Evolutionary conservation across 176 grass and related monocot species (phyloP).

Genomic region (Triticum timopheevii): DNA sequence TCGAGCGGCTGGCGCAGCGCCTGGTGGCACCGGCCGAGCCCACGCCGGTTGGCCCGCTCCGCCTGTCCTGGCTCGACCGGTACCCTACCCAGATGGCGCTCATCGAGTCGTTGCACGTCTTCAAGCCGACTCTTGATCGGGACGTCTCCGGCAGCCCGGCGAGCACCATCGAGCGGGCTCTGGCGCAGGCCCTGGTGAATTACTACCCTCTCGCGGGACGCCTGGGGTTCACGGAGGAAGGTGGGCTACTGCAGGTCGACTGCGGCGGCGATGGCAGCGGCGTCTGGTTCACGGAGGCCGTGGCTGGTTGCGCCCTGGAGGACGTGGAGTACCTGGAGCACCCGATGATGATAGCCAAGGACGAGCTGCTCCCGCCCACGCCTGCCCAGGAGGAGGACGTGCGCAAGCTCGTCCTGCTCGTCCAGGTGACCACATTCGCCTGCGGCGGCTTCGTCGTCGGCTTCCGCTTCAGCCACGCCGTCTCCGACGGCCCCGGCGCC

Average conservation of each 20-base stretch:
- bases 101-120: constrained; percentile 87
- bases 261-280: constrained; percentile 51
- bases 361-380: constrained; percentile 65
- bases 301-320: constrained; percentile 33
- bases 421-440: constrained; percentile 84
- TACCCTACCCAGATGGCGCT: constrained; percentile 90
- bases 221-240: constrained; percentile 40
- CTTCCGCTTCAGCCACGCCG: constrained; percentile 83
- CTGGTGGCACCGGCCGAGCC: constrained; percentile 54
- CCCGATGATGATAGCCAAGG: constrained; percentile 81
- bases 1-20: constrained; percentile 42
- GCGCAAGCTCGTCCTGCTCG: constrained; percentile 57
- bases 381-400: constrained; percentile 32
- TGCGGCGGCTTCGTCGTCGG: constrained; percentile 83
- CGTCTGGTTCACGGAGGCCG: constrained; percentile 79
- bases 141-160: constrained; percentile 2
- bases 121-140: constrained; percentile 37
- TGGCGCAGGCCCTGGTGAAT: constrained; percentile 53
- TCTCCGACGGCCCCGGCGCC: constrained; percentile 67
- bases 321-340: constrained; percentile 93
- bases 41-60: constrained; percentile 38
- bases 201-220: constrained; percentile 82
- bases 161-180: constrained; percentile 40
- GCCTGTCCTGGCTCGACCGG: constrained; percentile 84
- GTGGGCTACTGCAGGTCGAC: constrained; percentile 63